phyloP scores from a whole-genome alignment of 139 green algal species.

The Desmodesmus armatus region DNA sequence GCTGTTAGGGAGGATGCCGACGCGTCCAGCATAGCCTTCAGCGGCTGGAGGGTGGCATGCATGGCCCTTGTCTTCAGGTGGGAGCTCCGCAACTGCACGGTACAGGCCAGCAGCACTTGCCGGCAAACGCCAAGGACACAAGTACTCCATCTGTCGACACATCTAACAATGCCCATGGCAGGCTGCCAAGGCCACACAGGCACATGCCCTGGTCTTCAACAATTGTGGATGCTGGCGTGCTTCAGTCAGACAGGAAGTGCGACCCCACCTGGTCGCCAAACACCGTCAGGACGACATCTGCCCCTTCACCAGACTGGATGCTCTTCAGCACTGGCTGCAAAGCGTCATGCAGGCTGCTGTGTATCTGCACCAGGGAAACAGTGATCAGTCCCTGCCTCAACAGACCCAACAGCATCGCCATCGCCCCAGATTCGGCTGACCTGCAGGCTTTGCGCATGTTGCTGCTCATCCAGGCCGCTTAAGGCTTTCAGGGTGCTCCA shows the following conservation, averaged over 20 bases:
- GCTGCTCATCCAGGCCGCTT: no score
- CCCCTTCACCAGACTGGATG: background rate
- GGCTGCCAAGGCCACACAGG: no score
- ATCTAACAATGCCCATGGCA: no score
- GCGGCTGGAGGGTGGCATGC: conserved; percentile 1
- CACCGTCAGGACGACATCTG: conserved; percentile 29
- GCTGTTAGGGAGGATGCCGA: conserved; percentile 4
- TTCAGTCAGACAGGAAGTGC: no score
- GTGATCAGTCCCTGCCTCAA: no score
- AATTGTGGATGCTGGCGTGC: background rate
- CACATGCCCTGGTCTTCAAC: no score
- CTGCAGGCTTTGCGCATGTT: no score
- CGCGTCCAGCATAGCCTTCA: conserved; percentile 2
- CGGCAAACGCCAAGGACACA: background rate
- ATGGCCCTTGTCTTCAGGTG: conserved; percentile 14
- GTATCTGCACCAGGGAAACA: no score
- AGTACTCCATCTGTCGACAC: no score
- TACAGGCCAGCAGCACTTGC: background rate
- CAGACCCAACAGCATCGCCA: no score
- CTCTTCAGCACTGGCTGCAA: background rate
- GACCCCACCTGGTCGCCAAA: conserved; percentile 25
- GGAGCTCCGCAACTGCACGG: conserved; percentile 29
- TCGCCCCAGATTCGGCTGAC: no score
- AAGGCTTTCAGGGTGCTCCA: no score
- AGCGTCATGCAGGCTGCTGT: background rate